phyloP scores from a whole-genome alignment of 2,329 filamentous ascomycete genomes.

The Sarocladium kiliense region DNA sequence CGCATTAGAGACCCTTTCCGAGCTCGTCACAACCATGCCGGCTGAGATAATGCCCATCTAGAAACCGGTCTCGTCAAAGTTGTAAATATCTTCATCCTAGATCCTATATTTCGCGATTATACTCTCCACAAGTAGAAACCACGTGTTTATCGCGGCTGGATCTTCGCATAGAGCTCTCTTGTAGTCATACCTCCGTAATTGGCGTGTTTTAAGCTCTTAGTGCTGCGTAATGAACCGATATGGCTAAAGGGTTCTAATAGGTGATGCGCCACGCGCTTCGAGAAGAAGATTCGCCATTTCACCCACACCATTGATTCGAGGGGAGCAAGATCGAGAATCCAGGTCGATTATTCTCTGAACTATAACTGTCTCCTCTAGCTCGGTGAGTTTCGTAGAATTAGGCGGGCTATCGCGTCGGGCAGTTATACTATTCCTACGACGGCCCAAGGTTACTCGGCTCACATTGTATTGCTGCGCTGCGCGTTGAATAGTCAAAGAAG shows the following conservation, averaged over 20 bases:
- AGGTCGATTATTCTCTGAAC: neutral
- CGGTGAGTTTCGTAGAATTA: neutral
- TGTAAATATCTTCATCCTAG: neutral
- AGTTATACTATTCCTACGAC: neutral
- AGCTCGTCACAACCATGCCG: neutral
- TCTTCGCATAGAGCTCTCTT: constrained; percentile 8
- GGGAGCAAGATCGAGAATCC: neutral
- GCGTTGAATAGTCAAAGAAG: neutral
- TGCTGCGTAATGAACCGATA: neutral
- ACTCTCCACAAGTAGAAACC: too few relatives aligned
- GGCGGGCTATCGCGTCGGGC: neutral
- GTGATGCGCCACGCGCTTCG: neutral
- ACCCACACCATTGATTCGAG: too few relatives aligned
- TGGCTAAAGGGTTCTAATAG: neutral
- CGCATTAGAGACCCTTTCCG: neutral
- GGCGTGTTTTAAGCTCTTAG: neutral
- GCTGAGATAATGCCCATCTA: neutral
- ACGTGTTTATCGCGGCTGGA: constrained; percentile 7
- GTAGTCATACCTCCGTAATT: neutral
- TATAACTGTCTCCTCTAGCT: neutral
- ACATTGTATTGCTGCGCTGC: neutral
- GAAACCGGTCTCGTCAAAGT: neutral
- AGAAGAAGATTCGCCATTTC: neutral
- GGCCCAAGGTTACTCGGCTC: neutral
- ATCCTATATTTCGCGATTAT: neutral